These are phyloP conservation scores for Brassica napus DNA, from an alignment of 345 rosid genomes.

Conservation along the genomic window DNA sequence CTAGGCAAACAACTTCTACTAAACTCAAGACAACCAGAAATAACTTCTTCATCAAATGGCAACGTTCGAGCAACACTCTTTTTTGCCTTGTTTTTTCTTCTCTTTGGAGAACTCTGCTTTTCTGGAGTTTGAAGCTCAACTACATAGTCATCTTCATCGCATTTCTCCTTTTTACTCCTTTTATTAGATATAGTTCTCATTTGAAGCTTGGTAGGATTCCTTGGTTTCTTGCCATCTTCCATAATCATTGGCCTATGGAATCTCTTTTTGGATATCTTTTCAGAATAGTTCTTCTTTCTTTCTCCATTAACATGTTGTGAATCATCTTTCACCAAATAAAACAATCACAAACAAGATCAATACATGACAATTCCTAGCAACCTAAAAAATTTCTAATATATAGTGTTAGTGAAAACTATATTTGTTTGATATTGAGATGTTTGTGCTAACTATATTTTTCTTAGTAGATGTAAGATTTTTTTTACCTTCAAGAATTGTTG, in stretches of 20 bases:
- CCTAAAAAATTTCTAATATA: neutral
- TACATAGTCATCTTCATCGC: neutral
- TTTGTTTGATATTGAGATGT: no score
- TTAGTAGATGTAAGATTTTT: no score
- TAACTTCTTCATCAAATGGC: neutral
- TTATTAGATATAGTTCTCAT: constrained; percentile 15
- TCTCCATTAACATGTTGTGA: neutral
- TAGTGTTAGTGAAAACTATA: neutral
- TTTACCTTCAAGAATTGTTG: neutral
- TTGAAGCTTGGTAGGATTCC: neutral
- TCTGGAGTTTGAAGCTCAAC: constrained; percentile 17
- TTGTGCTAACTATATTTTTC: no score
- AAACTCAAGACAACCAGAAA: constrained; percentile 8
- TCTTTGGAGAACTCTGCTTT: constrained; percentile 14
- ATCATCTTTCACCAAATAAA: constrained; percentile 5
- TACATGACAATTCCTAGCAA: neutral
- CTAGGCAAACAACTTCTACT: neutral
- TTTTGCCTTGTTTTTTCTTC: neutral
- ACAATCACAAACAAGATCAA: neutral
- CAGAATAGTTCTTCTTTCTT: neutral
- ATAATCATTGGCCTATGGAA: constrained; percentile 22
- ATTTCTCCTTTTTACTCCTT: neutral
- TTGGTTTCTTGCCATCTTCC: constrained; percentile 23
- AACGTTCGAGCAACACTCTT: constrained; percentile 5
- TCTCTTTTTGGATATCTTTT: neutral